phyloP scores from a whole-genome alignment of 495 filamentous ascomycete species.

The Aspergillus diversus region DNA sequence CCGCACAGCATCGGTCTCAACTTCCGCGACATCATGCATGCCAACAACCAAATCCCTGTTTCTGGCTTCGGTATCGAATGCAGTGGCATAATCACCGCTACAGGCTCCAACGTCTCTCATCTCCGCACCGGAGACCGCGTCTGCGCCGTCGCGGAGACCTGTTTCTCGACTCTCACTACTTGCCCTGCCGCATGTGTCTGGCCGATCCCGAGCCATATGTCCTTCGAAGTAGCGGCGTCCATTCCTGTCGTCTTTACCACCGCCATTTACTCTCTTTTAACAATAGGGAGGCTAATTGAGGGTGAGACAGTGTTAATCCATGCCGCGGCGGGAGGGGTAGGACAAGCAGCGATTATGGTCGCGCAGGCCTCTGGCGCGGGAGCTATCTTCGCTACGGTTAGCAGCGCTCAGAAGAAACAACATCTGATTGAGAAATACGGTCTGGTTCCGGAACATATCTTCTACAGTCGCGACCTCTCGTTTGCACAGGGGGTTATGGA shows the following conservation, averaged over 20 bases:
- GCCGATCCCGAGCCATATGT: slow-evolving; percentile 29
- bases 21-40: slow-evolving; percentile 45
- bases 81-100: slow-evolving; percentile 42
- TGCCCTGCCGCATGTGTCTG: slow-evolving; percentile 3
- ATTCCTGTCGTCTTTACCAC: slow-evolving; percentile 39
- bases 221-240: slow-evolving; percentile 35
- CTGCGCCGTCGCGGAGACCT: slow-evolving; percentile 4
- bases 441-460: slow-evolving; percentile 47
- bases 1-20: slow-evolving; percentile 41
- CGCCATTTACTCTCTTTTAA: slow-evolving; percentile 33
- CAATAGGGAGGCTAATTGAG: slow-evolving; percentile 32
- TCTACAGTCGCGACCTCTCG: slow-evolving; percentile 49
- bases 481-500: slow-evolving; percentile 53
- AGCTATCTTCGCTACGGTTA: slow-evolving; percentile 49
- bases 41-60: slow-evolving; percentile 37
- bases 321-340: slow-evolving; percentile 48
- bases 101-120: neutral
- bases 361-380: slow-evolving; percentile 36
- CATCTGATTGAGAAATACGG: slow-evolving; percentile 39
- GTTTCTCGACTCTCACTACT: slow-evolving; percentile 16
- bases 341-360: slow-evolving; percentile 51
- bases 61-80: slow-evolving; percentile 40
- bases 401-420: slow-evolving; percentile 40
- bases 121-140: slow-evolving; percentile 51
- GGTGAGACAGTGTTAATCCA: slow-evolving; percentile 55